Base-by-base conservation (phyloP, 2,329 filamentous ascomycete genomes). In the Aspergillus pseudoglaucus region DNA sequence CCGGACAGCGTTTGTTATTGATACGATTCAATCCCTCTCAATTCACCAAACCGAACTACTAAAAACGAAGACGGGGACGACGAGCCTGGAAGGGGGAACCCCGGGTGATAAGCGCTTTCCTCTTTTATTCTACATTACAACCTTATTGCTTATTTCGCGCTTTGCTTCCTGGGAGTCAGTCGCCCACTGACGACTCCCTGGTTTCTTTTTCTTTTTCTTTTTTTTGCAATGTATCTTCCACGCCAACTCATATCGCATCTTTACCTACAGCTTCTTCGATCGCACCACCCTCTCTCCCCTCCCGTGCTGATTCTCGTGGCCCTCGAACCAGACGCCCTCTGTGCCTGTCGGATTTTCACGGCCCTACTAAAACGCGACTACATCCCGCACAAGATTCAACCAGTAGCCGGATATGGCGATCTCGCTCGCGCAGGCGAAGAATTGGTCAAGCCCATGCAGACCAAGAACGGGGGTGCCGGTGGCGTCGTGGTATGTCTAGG, bases 361-460 rank as follows among this genome's bases (percentile, higher is more conserved):
- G 81, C 86, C 44, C 79, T 98, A n/a, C 78, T 98, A 51, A 96
- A 95, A 72, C 87, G 91, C 76, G 93, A 98, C 75, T 97, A 95
- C 65, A 95, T 98, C 58, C 88, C 87, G 12, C 91, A 97, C 74
- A 97, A 96, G 71, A 95, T 97, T 62, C 88, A 96, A 62, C 93
- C 93, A 1, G 85, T 98, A 47, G 83, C 88, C 17, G 93, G 93
- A 47, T 97, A 96, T 81, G 84, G 82, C 55, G 93, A 97, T 66
- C 81, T 98, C 42, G 80, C 88, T 62, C 84, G 82, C 58, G 85
- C 85, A 18, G 90, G 90, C 41, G 80, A 81, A 61, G 83, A 90
- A 56, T 77, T 94, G 40, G 86, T 96, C 37, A 78, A 77, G 47
- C 90, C 90, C 9, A 90, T 96, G 88, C 90, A 89, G 76, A 84